phyloP scores from a whole-genome alignment of 192 early-diverging fungal species.

The Umbelopsis ramanniana region DNA sequence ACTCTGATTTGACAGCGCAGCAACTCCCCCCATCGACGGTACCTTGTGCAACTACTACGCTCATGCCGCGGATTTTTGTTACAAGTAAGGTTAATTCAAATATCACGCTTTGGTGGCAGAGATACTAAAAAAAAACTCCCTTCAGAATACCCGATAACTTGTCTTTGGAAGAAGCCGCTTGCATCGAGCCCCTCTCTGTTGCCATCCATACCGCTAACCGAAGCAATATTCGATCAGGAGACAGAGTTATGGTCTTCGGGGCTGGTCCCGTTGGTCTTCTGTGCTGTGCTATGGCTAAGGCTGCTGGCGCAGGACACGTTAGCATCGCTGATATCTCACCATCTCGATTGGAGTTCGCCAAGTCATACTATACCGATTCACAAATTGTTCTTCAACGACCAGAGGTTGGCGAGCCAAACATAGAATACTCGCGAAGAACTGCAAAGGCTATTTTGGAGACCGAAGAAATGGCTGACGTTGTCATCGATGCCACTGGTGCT shows the following conservation, averaged over 20 bases:
- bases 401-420: constrained; percentile 34
- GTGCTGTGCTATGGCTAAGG: constrained; percentile 46
- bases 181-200: constrained; percentile 51
- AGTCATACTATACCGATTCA: constrained; percentile 40
- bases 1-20: constrained; percentile 30
- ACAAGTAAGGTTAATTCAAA: constrained; percentile 29
- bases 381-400: constrained; percentile 29
- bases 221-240: constrained; percentile 37
- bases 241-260: constrained; percentile 50
- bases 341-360: constrained; percentile 44
- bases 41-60: constrained; percentile 50
- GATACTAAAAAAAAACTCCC: neutral
- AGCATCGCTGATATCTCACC: constrained; percentile 42
- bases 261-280: constrained; percentile 52
- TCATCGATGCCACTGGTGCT: constrained; percentile 47
- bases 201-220: constrained; percentile 44
- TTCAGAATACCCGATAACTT: constrained; percentile 43
- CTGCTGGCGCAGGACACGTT: constrained; percentile 43
- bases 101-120: neutral
- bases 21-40: constrained; percentile 50
- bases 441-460: constrained; percentile 23
- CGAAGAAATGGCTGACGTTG: constrained; percentile 39
- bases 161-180: constrained; percentile 45
- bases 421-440: constrained; percentile 38
- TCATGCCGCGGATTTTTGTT: constrained; percentile 48